These are phyloP conservation scores for Ophiostoma fasciatum DNA, from an alignment of 2,329 filamentous ascomycete species.

Conservation along the genomic window DNA sequence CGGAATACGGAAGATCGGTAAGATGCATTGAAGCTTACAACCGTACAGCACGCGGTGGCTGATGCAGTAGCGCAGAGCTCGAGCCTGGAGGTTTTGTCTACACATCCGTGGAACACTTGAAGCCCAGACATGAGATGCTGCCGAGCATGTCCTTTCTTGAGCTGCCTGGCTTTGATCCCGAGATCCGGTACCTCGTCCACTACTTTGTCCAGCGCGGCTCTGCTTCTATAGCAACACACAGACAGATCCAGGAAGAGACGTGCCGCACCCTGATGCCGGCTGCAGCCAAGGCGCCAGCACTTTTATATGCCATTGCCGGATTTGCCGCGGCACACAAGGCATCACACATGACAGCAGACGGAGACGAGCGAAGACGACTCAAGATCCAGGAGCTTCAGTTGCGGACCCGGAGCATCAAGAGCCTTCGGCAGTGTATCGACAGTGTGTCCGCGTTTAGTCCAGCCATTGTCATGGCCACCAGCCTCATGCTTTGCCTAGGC, in stretches of 20 bases:
- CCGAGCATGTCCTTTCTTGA: background rate
- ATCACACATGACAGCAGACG: background rate
- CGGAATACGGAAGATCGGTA: conserved; percentile 1
- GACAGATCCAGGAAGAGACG: conserved; percentile 3
- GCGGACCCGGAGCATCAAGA: conserved; percentile 1
- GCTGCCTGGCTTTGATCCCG: background rate
- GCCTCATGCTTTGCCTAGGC: conserved; percentile 1
- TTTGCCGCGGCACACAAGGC: conserved; percentile 2
- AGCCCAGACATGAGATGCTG: too few species aligned
- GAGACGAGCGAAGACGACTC: background rate
- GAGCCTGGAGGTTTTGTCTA: conserved; percentile 2
- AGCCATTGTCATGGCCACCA: background rate
- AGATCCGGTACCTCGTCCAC: background rate
- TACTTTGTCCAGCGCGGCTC: conserved; percentile 1
- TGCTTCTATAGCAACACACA: conserved; percentile 1
- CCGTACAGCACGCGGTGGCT: background rate
- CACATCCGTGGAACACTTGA: background rate
- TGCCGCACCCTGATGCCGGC: conserved; percentile 1
- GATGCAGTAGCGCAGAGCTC: background rate
- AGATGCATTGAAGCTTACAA: background rate
- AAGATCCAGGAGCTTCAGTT: conserved; percentile 1
- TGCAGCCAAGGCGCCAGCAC: background rate
- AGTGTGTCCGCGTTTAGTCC: background rate
- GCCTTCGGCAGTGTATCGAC: background rate
- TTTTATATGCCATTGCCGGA: background rate